phyloP scores from a whole-genome alignment of 805 yeast genomes.

The Wickerhamiella parazyma region DNA sequence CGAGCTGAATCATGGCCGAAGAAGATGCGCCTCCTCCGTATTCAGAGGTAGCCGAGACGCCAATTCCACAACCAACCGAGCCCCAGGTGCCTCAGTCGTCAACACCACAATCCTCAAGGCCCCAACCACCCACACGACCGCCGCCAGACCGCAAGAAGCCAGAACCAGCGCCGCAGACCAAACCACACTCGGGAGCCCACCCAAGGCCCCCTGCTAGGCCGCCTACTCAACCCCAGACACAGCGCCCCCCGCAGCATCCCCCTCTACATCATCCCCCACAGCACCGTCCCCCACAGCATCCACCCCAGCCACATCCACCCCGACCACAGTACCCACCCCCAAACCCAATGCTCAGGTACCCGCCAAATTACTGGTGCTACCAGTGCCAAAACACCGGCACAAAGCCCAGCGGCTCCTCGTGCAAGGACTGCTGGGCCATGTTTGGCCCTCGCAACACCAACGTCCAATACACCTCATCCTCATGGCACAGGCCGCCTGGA shows the following conservation, averaged over 20 bases:
- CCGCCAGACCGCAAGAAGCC: neutral
- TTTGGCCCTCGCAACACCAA: slow-evolving; percentile 7
- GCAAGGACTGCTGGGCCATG: slow-evolving; percentile 8
- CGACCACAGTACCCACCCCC: neutral
- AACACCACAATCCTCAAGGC: neutral
- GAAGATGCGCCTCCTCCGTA: neutral
- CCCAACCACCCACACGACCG: neutral
- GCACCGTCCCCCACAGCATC: neutral
- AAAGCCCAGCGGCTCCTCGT: slow-evolving; percentile 5
- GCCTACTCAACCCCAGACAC: neutral
- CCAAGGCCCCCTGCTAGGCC: neutral
- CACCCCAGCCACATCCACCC: neutral
- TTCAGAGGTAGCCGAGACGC: neutral
- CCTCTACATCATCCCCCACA: too few species aligned
- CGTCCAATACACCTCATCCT: neutral
- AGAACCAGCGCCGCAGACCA: neutral
- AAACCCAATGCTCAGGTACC: neutral
- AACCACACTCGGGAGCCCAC: neutral
- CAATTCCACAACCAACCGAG: neutral
- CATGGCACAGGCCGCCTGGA: neutral
- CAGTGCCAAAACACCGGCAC: slow-evolving; percentile 3
- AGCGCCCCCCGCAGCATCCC: neutral
- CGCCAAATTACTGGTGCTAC: neutral
- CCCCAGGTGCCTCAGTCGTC: neutral
- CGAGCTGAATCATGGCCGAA: too few species aligned